phyloP scores from a whole-genome alignment of 2,329 filamentous ascomycete genomes.

The Scedosporium dehoogii region DNA sequence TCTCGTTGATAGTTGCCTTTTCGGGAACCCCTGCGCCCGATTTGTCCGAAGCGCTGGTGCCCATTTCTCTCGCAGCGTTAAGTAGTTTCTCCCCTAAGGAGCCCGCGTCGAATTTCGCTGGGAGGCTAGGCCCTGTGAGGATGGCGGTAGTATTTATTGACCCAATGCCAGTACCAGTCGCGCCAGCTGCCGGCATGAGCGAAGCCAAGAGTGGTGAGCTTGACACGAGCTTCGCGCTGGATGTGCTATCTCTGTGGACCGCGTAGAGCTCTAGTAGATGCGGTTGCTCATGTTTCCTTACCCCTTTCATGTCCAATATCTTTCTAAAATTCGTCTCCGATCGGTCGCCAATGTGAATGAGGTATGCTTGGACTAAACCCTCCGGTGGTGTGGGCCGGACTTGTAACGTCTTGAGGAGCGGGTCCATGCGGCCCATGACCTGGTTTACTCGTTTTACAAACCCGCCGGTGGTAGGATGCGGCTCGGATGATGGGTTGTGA shows the following conservation, averaged over 20 bases:
- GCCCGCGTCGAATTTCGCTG: conserved; percentile 65
- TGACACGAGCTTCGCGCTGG: conserved; percentile 58
- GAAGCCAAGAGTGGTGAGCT: conserved; percentile 63
- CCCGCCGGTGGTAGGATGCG: conserved; percentile 37
- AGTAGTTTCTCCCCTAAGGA: conserved; percentile 80
- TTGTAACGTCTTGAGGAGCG: conserved; percentile 91
- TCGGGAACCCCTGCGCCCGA: conserved; percentile 23
- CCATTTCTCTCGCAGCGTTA: conserved; percentile 78
- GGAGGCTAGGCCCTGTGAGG: conserved; percentile 26
- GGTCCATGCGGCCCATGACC: conserved; percentile 78
- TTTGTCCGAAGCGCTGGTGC: conserved; percentile 32
- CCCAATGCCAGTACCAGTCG: conserved; percentile 24
- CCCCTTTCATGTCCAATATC: conserved; percentile 89
- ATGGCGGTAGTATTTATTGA: conserved; percentile 34
- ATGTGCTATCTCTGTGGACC: conserved; percentile 68
- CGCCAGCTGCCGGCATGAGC: conserved; percentile 39
- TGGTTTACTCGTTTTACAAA: conserved; percentile 82
- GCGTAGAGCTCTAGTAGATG: conserved; percentile 78
- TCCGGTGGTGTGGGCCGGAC: conserved; percentile 86
- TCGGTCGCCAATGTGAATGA: conserved; percentile 91
- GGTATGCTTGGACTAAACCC: conserved; percentile 90
- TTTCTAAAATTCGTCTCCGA: conserved; percentile 94
- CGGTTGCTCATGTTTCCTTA: conserved; percentile 72
- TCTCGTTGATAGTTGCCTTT: conserved; percentile 76
- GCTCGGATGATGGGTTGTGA: conserved; percentile 33